phyloP scores from a whole-genome alignment of 805 yeast genomes.

The Lachancea cidri region DNA sequence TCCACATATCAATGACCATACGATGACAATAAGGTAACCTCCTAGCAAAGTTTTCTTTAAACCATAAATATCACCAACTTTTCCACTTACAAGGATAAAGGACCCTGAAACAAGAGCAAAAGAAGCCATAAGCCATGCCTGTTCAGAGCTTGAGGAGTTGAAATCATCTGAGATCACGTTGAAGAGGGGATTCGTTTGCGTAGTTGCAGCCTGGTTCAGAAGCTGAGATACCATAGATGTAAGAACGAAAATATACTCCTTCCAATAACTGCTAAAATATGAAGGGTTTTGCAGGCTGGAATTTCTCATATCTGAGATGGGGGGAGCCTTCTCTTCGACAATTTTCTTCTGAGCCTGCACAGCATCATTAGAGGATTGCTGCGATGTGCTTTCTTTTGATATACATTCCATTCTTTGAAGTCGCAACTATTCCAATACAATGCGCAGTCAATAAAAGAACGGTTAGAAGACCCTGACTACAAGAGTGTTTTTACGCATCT shows the following conservation, averaged over 20 bases:
- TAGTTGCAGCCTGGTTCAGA: constrained; percentile 38
- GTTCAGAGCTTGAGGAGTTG: constrained; percentile 30
- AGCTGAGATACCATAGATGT: constrained; percentile 35
- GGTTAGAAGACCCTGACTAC: no score
- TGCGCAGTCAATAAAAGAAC: no score
- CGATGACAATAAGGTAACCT: constrained; percentile 50
- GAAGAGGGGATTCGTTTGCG: constrained; percentile 37
- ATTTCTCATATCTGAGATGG: not conserved
- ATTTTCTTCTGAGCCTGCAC: not conserved
- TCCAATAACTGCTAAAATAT: constrained; percentile 15
- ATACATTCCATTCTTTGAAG: no score
- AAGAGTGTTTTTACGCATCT: no score
- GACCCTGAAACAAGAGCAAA: constrained; percentile 70
- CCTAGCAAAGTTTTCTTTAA: constrained; percentile 46
- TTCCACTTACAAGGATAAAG: constrained; percentile 61
- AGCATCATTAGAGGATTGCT: no score
- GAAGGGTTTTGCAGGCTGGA: constrained; percentile 16
- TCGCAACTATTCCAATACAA: no score
- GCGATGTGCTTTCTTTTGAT: no score
- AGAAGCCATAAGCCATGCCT: constrained; percentile 66
- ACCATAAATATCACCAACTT: constrained; percentile 70
- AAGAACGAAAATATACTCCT: constrained; percentile 27
- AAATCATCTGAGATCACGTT: constrained; percentile 33
- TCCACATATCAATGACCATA: constrained; percentile 62
- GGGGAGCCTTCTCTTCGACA: not conserved